These are phyloP conservation scores for Lizanozyma gosingica DNA, from an alignment of 1,139 yeast genomes.

Conservation along the genomic window DNA sequence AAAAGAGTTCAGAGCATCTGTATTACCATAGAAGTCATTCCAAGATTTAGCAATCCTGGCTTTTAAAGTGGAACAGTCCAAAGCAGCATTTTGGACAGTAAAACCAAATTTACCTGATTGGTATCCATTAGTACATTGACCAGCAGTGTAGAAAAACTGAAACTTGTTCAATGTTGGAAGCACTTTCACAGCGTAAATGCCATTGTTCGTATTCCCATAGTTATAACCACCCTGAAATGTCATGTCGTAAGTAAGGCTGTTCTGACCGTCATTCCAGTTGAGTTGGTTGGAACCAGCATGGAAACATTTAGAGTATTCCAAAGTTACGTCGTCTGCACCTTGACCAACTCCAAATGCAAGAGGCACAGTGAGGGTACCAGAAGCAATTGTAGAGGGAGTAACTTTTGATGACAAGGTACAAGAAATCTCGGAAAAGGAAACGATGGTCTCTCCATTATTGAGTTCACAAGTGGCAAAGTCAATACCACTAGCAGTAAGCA, in stretches of 20 bases:
- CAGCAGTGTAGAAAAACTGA: conserved; percentile 13
- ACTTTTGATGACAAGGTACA: conserved; percentile 17
- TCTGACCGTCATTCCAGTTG: conserved; percentile 20
- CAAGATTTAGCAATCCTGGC: conserved; percentile 14
- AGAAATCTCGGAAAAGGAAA: conserved; percentile 14
- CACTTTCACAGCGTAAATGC: neutral
- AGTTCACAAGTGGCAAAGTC: conserved; percentile 20
- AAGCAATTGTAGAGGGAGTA: conserved; percentile 7
- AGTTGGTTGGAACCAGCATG: conserved; percentile 18
- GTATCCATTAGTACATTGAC: conserved; percentile 17
- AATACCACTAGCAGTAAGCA: conserved; percentile 11
- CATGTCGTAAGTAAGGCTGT: conserved; percentile 11
- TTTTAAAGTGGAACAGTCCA: conserved; percentile 18
- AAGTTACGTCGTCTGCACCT: conserved; percentile 13
- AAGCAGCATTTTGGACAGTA: conserved; percentile 1
- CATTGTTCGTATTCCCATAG: neutral
- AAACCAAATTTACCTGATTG: conserved; percentile 17
- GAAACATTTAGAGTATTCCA: conserved; percentile 13
- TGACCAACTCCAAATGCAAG: conserved; percentile 20
- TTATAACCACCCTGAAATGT: conserved; percentile 8
- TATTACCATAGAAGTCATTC: conserved; percentile 18
- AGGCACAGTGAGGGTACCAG: conserved; percentile 19
- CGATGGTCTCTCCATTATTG: conserved; percentile 15
- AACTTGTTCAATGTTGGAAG: conserved; percentile 11
- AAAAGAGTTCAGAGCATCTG: conserved; percentile 4